Percentiles rank a stretch among this genome's conserved stretches.
Conservation (phyloP, 768 basidiomycete species). For the Kwoniella sp. region DNA sequence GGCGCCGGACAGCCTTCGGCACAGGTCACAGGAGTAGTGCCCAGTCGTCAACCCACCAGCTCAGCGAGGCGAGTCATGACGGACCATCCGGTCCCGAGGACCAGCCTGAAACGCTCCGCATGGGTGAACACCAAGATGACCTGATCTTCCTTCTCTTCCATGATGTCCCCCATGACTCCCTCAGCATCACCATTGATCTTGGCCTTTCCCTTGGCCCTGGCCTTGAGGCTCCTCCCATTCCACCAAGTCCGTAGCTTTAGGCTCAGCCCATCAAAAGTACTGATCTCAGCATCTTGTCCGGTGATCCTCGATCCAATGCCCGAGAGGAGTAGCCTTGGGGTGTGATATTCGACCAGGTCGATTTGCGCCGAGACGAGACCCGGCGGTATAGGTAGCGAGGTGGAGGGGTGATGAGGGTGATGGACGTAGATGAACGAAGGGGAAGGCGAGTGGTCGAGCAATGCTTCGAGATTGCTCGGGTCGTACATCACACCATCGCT, state of each 20-base stretch:
- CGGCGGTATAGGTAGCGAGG: constrained; percentile 7
- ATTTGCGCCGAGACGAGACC: neutral
- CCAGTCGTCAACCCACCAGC: constrained; percentile 32
- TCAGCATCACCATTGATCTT: constrained; percentile 11
- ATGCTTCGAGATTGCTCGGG: constrained; percentile 12
- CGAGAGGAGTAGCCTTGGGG: constrained; percentile 27
- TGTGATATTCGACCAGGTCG: constrained; percentile 30
- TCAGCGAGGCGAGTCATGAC: constrained; percentile 40
- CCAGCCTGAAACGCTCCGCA: constrained; percentile 27
- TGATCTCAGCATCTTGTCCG: constrained; percentile 11
- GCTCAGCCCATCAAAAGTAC: constrained; percentile 31
- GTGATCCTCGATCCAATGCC: constrained; percentile 22
- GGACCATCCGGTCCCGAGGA: constrained; percentile 35
- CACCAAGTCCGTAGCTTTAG: constrained; percentile 9
- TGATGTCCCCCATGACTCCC: neutral
- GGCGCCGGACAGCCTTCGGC: neutral
- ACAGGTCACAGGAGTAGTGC: too few relatives aligned
- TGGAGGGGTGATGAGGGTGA: constrained; percentile 44
- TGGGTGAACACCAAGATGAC: constrained; percentile 30
- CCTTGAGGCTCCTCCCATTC: constrained; percentile 18
- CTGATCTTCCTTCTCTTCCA: constrained; percentile 2
- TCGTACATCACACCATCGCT: too few relatives aligned
- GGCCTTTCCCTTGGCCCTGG: constrained; percentile 13
- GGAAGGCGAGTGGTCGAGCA: constrained; percentile 21
- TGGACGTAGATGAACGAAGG: constrained; percentile 47